Evolutionary conservation across 306 rosid species (phyloP).

Genomic region (Acacia crassicarpa): DNA sequence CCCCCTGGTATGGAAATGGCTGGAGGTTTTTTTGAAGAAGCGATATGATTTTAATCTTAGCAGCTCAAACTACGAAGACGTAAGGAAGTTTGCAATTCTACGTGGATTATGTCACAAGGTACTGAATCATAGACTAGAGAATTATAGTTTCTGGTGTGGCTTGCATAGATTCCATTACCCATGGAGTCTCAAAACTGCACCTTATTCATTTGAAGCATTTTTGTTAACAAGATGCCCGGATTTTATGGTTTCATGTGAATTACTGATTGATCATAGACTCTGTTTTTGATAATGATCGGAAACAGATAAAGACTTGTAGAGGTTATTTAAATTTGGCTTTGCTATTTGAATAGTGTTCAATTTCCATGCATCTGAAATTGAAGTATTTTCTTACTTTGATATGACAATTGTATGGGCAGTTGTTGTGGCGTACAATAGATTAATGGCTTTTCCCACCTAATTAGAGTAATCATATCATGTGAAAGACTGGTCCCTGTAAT

Average conservation of each 20-base stretch:
- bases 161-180: constrained; percentile 20
- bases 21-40: constrained; percentile 73
- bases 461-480: not conserved
- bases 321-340: not conserved
- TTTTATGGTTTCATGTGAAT: constrained; percentile 9
- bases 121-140: constrained; percentile 20
- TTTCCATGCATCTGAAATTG: constrained; percentile 14
- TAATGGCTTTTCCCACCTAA: not conserved
- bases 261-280: constrained; percentile 7
- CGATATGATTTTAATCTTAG: constrained; percentile 84
- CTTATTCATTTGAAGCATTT: constrained; percentile 8
- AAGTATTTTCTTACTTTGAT: not conserved
- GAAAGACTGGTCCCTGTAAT: not conserved
- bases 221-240: not conserved
- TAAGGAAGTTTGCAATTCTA: constrained; percentile 87
- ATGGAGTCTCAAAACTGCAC: constrained; percentile 6
- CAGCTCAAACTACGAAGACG: constrained; percentile 62
- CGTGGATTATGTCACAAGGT: constrained; percentile 99
- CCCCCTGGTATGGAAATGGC: constrained; percentile 85
- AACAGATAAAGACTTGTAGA: not conserved
- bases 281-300: not conserved
- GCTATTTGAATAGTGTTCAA: constrained; percentile 1
- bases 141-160: constrained; percentile 20
- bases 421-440: not conserved
- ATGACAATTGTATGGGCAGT: not conserved